Conservation (phyloP, 2,329 filamentous ascomycete species). For the Xylariaceae sp. region DNA sequence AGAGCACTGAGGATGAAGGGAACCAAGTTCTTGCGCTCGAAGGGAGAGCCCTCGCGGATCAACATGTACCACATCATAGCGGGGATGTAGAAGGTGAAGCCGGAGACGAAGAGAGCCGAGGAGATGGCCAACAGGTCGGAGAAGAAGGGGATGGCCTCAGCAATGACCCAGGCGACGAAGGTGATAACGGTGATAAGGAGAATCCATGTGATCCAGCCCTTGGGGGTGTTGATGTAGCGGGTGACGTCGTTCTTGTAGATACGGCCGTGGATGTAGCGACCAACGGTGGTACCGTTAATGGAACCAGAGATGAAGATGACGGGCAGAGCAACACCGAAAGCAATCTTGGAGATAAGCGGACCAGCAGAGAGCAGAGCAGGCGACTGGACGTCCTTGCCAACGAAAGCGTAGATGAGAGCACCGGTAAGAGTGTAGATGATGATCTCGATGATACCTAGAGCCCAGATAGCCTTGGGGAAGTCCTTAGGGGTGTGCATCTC, state of each 20-base stretch:
- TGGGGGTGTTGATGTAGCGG: constrained; percentile 33
- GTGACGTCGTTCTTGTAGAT: constrained; percentile 30
- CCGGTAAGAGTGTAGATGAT: constrained; percentile 56
- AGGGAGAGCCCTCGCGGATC: constrained; percentile 29
- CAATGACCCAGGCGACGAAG: constrained; percentile 63
- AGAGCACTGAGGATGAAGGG: constrained; percentile 23
- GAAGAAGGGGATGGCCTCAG: constrained; percentile 69
- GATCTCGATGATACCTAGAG: constrained; percentile 51
- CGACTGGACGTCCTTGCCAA: constrained; percentile 50
- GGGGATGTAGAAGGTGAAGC: constrained; percentile 38
- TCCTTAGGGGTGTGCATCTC: constrained; percentile 38
- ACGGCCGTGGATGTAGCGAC: constrained; percentile 33
- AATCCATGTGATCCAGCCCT: constrained; percentile 47
- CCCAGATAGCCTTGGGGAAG: constrained; percentile 39
- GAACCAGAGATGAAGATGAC: constrained; percentile 62
- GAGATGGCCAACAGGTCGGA: constrained; percentile 56
- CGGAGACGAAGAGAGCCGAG: constrained; percentile 47
- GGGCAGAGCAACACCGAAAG: constrained; percentile 57
- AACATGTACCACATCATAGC: constrained; percentile 35
- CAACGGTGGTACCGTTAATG: constrained; percentile 55
- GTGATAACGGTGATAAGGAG: constrained; percentile 54
- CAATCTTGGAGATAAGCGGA: constrained; percentile 49
- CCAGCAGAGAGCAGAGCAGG: constrained; percentile 57
- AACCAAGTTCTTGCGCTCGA: constrained; percentile 27
- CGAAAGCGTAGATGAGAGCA: constrained; percentile 57